Base-by-base conservation (phyloP, 1,284 basidiomycete genomes). In the Cryptococcus sp. region DNA sequence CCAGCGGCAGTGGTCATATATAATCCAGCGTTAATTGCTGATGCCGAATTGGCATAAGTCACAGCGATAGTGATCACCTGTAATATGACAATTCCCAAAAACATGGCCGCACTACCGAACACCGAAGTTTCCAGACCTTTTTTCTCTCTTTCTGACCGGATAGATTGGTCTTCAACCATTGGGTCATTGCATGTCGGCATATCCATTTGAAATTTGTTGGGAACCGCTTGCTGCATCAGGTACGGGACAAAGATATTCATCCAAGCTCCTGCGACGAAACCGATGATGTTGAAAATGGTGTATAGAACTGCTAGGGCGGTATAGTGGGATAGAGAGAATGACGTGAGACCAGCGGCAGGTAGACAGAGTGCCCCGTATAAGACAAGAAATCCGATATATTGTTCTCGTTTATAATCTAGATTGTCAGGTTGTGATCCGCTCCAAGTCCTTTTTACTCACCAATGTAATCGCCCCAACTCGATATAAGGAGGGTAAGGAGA, bases 181-280 rank as follows among this genome's bases (percentile, higher is more conserved):
- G 49, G 44, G 4, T 49, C 47, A 23, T 1, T 23, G 23, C 23
- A 23, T 23, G 23, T 23, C 23, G 23, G 23, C 23, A 23, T 23
- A 11, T 38, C 46, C 46, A 31, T 45, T 34, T 50, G 54, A 7
- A 43, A 34, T 8, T 50, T 49, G 35, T 47, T 56, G 11, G 54
- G 54, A 4, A 49, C 54, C 4, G 44, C 49, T 3, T 49, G 30
- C 6, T 51, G 49, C 54, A 56, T 56, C 7, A 47, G 42, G 44
- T 56, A 56, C 3, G 54, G 54, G 13, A 56, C 38, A 32, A 57
- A 57, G 33, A 57, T 46, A 46, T 57, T 57, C 45, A 37, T 37
- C 55, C 55, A 57, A 13, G 55, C 55, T n/a, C 36, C 37, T 7
- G 45, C 50, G 32, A 57, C 35, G 35, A 42, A 57, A 2, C 55